A percentile compares a stretch with the other conserved stretches of the same genome.
phyloP scores from a whole-genome alignment of 805 yeast genomes.

The Kuraishia hungarica region DNA sequence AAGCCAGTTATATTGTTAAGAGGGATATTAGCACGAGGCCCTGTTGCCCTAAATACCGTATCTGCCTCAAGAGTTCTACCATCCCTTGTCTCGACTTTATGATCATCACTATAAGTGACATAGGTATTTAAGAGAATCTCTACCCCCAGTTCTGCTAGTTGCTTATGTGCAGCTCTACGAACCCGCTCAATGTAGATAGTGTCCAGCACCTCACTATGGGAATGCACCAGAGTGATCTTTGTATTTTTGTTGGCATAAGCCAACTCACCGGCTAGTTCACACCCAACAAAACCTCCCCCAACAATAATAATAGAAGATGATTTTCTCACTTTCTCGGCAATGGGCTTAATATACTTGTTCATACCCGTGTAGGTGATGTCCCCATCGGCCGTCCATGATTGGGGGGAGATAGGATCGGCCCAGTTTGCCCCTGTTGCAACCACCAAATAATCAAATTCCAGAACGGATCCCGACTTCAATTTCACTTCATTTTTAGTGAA shows the following conservation, averaged over 20 bases:
- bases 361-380: conserved; percentile 5
- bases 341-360: neutral
- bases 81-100: neutral
- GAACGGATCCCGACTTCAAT: neutral
- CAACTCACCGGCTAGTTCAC: conserved; percentile 24
- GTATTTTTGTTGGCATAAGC: conserved; percentile 13
- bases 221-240: conserved; percentile 15
- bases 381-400: conserved; percentile 14
- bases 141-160: neutral
- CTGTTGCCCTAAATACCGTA: conserved; percentile 6
- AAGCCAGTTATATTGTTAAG: conserved; percentile 1
- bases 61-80: conserved; percentile 7
- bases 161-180: neutral
- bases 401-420: conserved; percentile 15
- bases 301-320: conserved; percentile 19
- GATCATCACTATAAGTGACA: neutral
- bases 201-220: conserved; percentile 8
- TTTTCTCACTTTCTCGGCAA: conserved; percentile 8
- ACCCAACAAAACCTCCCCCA: conserved; percentile 25
- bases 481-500: conserved; percentile 12
- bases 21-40: conserved; percentile 4
- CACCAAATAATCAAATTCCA: conserved; percentile 16
- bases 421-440: conserved; percentile 24
- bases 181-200: neutral
- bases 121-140: neutral